phyloP scores from a whole-genome alignment of 1,284 basidiomycete species.

The Xerocomus minutiporus region DNA sequence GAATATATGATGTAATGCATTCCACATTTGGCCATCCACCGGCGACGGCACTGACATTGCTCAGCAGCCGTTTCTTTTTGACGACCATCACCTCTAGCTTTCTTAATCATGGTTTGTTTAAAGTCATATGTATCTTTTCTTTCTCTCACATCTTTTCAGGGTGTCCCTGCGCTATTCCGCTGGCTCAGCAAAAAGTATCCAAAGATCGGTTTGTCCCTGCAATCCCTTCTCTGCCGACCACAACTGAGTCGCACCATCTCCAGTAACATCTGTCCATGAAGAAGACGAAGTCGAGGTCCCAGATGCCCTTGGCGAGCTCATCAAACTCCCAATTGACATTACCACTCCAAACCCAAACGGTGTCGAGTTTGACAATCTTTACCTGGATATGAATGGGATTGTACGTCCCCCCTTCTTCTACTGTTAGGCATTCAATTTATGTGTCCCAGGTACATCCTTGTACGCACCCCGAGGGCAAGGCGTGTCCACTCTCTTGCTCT shows the following conservation, averaged over 20 bases:
- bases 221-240: background rate
- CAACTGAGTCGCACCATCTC: background rate
- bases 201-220: slow-evolving; percentile 69
- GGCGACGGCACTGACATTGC: background rate
- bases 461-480: slow-evolving; percentile 97
- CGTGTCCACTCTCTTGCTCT: slow-evolving; percentile 26
- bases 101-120: slow-evolving; percentile 18
- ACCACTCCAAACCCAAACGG: slow-evolving; percentile 91
- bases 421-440: background rate
- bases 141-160: slow-evolving; percentile 43
- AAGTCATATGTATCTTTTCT: background rate
- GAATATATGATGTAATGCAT: slow-evolving; percentile 25
- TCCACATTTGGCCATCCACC: slow-evolving; percentile 9
- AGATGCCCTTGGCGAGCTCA: slow-evolving; percentile 62
- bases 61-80: background rate
- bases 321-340: slow-evolving; percentile 81
- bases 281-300: slow-evolving; percentile 71
- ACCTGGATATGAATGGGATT: slow-evolving; percentile 92
- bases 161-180: slow-evolving; percentile 91
- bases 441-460: slow-evolving; percentile 84
- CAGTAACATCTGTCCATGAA: slow-evolving; percentile 77
- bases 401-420: slow-evolving; percentile 37
- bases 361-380: slow-evolving; percentile 92
- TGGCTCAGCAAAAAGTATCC: slow-evolving; percentile 97
- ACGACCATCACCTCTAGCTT: background rate